Base-by-base conservation (phyloP, 345 rosid species). In the Salix brachista region DNA sequence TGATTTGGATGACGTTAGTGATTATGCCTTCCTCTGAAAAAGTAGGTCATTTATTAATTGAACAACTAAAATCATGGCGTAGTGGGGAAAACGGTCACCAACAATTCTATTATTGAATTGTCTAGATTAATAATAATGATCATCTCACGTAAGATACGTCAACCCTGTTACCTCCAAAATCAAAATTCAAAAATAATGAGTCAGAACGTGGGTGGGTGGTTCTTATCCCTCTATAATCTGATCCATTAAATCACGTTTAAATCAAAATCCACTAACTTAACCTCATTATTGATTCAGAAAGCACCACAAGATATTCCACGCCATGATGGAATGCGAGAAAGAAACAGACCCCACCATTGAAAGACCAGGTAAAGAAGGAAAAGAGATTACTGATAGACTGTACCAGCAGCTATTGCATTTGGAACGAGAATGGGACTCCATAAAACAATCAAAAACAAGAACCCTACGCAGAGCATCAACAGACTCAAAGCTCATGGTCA, bases 381-480 rank as follows among this genome's bases (percentile, higher is more conserved):
- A 71, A 62, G 64, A 58, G 48, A 65, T 44, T 26, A 70, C 80
- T 10, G 75, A 81, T 62, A 36, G 78, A 32, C 75, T 88, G 78
- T 75, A 76, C 46, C 72, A 73, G 37, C 74, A 78, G 65, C 71
- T 64, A 26, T 82, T 50, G 12, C 70, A 80, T 67, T 77, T 87
- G 70, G 75, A 88, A 75, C 52, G 74, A 28, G 79, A 89, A 78
- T 85, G 89, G 90, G 75, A 81, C 26, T 75, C 80, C 82, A 77
- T 86, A 65, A 86, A 84, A 71, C 69, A 74, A 46, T 67, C 77
- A 71, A 68, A 69, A 18, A 65, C 41, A 71, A 84, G 76, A 84
- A 37, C 42, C 78, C 73, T 30, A 18, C 79, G 42, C 34, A 71
- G 80, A 75, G 71, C 76, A 28, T 71, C 81, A 60, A 48, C 87